Conservation (phyloP, 192 early-diverging fungal species). For the Umbelopsis sp. region DNA sequence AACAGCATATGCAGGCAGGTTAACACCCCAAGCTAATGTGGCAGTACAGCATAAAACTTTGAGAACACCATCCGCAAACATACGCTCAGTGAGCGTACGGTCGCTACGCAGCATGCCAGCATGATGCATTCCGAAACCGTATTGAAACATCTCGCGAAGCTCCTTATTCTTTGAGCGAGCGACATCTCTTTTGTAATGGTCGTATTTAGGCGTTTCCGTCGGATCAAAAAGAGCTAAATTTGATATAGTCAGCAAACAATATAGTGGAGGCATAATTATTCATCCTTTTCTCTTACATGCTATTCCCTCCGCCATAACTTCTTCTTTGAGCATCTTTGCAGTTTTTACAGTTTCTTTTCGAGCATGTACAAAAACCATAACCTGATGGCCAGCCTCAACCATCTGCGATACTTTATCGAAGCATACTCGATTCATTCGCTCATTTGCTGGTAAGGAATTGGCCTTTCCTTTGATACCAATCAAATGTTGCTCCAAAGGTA, state of each 20-base stretch:
- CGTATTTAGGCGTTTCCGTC: constrained; percentile 52
- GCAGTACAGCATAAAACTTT: constrained; percentile 96
- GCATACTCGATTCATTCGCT: constrained; percentile 95
- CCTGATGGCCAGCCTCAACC: constrained; percentile 76
- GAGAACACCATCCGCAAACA: constrained; percentile 90
- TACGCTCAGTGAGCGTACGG: constrained; percentile 89
- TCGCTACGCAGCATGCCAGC: constrained; percentile 94
- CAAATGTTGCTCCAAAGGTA: constrained; percentile 94
- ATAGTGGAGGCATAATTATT: background rate
- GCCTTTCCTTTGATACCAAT: constrained; percentile 94
- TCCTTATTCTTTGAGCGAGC: constrained; percentile 32
- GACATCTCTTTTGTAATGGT: constrained; percentile 50
- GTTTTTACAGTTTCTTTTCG: constrained; percentile 98
- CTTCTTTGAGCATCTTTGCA: constrained; percentile 65
- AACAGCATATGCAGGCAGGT: constrained; percentile 96
- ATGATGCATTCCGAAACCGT: constrained; percentile 96
- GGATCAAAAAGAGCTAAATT: constrained; percentile 63
- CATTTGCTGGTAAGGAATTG: constrained; percentile 73
- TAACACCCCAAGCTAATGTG: constrained; percentile 99
- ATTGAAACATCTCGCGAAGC: constrained; percentile 89
- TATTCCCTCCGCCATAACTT: constrained; percentile 3
- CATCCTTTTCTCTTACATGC: background rate
- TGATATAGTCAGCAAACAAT: constrained; percentile 29
- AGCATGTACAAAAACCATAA: constrained; percentile 96
- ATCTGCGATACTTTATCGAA: constrained; percentile 95